Evolutionary conservation across 331 rosid genomes (phyloP).

Genomic region (Arachis monticola): DNA sequence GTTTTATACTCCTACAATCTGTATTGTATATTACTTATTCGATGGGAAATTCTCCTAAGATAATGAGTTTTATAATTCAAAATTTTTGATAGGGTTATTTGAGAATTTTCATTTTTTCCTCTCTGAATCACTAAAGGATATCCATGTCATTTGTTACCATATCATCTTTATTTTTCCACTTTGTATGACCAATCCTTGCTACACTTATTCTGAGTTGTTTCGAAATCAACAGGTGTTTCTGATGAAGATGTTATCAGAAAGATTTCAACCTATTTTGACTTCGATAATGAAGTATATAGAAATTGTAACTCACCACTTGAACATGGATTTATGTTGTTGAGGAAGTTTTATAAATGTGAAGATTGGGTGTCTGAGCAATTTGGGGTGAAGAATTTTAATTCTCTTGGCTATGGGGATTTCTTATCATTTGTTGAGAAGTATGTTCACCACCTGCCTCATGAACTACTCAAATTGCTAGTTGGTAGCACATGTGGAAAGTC

Average conservation of each 20-base stretch:
- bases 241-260: constrained; percentile 68
- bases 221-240: constrained; percentile 61
- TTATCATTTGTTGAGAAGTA: constrained; percentile 64
- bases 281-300: constrained; percentile 48
- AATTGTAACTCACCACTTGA: constrained; percentile 43
- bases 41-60: not conserved
- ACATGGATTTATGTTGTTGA: constrained; percentile 50
- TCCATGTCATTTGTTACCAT: not conserved
- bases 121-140: not conserved
- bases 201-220: constrained; percentile 21
- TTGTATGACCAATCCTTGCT: constrained; percentile 11
- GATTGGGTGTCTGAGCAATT: constrained; percentile 75
- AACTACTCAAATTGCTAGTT: constrained; percentile 51
- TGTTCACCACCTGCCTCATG: constrained; percentile 63
- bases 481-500: constrained; percentile 50
- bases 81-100: constrained; percentile 3
- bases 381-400: constrained; percentile 63
- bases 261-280: constrained; percentile 58
- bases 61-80: constrained; percentile 8
- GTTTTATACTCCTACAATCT: constrained; percentile 6
- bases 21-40: constrained; percentile 12
- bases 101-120: constrained; percentile 21
- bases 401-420: constrained; percentile 86
- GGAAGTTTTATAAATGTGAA: constrained; percentile 72
- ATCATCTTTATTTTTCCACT: not conserved